Base-by-base conservation (phyloP, 768 basidiomycete species). In the Hemileccinum impolitum region DNA sequence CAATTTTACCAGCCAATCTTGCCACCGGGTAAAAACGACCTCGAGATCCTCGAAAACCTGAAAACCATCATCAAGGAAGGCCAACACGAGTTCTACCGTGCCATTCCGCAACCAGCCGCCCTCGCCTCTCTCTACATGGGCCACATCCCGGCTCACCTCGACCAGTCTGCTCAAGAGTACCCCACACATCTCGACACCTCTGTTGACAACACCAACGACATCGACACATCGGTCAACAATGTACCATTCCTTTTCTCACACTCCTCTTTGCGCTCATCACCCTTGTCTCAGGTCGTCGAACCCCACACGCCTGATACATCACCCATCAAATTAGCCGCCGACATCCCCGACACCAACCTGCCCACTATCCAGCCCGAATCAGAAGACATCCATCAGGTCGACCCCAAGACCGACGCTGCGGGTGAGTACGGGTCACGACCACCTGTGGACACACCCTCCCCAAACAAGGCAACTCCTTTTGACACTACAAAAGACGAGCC, bases 1-100 rank as follows among this genome's bases (percentile, higher is more conserved):
- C 58, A 41, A 50, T 63, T 64, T 46, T 69, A 50, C 55, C 59
- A 52, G 47, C 59, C 54, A 52, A 57, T 59, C n/a, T 60, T 76
- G 0, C 76, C 79, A 3, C 74, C 78, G 18, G 85, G 82, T 8
- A 74, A 79, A 58, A 76, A 72, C 61, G 88, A 89, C 68, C 76
- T 90, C 53, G 84, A 88, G 63, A 75, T 83, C 28, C 76, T 90
- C 51, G 81, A 89, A 68, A 81, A 81, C 48, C 80, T 90, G 65
- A 90, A 90, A 65, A 71, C 79, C 19, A 70, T 78, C 47, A 90
- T 90, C 67, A 84, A 82, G 60, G 75, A 72, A 28, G 80, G 79
- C 43, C 87, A 90, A 60, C 87, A 90, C 65, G 80, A 85, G 47
- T 72, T 81, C 56, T 90, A 80, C 64, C 77, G 79, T 19, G 78